Base-by-base conservation (phyloP, 1,139 yeast species). In the Debaryomyces sp. region DNA sequence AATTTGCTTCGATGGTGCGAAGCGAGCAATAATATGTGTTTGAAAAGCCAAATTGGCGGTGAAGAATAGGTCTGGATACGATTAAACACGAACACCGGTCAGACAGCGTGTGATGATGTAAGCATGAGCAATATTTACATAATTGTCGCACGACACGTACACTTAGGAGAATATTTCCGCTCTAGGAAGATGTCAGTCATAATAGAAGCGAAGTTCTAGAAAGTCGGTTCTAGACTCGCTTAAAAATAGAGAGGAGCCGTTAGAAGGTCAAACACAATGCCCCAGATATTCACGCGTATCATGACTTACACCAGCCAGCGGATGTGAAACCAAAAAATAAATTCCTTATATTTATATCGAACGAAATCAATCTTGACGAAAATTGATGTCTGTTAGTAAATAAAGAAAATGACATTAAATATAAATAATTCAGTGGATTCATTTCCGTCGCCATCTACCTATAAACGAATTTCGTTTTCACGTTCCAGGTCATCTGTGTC, bases 211-310 rank as follows among this genome's bases (percentile, higher is more conserved):
- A 37, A 24, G 30, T 23, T 26, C 41, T 37, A 37, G 41, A 23
- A 26, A 37, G 29, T 23, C 23, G 26, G 43, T 18, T 41, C 43
- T 41, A 41, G 43, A 41, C 43, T 41, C 43, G 43, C 43, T 41
- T 41, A 41, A 41, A 27, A 29, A 18, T 22, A 21, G 23, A 41
- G 33, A 41, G 36, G 32, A 41, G 33, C 43, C 43, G 43, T 41
- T 39, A 12, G 24, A 30, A 13, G 13, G 18, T 22, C n/a, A 18
- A 18, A 10, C 30, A 41, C 43, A 41, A 41, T 40, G 36, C 43
- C 43, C 43, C 43, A 41, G 43, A 41, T 15, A 17, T 27, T 41
- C 35, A 41, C 43, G 43, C 43, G 43, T 41, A 35, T 30, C n/a
- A n/a, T 41, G 22, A 13, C 41, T 9, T 30, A 12, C 26, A 13